phyloP scores from a whole-genome alignment of 2,329 filamentous ascomycete species.

The Pezicula rhizophila region DNA sequence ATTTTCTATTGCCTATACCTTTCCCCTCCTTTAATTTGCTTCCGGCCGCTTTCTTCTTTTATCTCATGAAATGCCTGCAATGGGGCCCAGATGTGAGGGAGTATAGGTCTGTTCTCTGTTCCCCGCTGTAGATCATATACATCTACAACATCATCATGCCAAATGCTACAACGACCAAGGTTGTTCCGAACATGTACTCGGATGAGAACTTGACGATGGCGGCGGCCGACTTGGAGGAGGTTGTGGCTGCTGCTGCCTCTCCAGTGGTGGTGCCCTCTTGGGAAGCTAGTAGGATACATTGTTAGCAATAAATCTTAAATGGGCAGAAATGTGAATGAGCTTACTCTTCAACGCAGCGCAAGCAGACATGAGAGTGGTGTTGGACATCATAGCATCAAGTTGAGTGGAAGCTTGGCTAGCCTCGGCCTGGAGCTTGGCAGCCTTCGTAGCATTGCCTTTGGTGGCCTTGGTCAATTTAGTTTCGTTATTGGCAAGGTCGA shows the following conservation, averaged over 20 bases:
- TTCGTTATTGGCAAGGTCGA: conserved; percentile 21
- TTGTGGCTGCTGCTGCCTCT: background rate
- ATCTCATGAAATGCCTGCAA: no score
- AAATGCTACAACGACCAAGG: no score
- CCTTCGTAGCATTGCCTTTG: conserved; percentile 27
- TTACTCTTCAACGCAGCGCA: background rate
- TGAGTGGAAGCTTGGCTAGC: conserved; percentile 16
- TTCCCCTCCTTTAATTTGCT: no score
- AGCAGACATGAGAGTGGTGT: conserved; percentile 19
- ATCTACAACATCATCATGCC: background rate
- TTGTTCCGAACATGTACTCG: no score
- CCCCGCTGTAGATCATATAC: no score
- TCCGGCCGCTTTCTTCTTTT: no score
- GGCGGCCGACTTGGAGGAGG: conserved; percentile 27
- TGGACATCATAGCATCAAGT: conserved; percentile 24
- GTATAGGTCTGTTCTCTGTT: no score
- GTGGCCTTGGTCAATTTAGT: conserved; percentile 25
- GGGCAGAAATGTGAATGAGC: background rate
- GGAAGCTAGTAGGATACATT: background rate
- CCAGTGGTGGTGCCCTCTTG: background rate
- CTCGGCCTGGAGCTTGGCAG: conserved; percentile 27
- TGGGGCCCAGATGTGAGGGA: no score
- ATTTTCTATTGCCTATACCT: no score
- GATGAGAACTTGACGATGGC: conserved; percentile 40
- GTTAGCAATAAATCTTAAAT: background rate